Evolutionary conservation across 371 early-diverging fungal species (phyloP), one percentile per base, ranked within the genome.

Genomic region (Haplosporangium sp.): DNA sequence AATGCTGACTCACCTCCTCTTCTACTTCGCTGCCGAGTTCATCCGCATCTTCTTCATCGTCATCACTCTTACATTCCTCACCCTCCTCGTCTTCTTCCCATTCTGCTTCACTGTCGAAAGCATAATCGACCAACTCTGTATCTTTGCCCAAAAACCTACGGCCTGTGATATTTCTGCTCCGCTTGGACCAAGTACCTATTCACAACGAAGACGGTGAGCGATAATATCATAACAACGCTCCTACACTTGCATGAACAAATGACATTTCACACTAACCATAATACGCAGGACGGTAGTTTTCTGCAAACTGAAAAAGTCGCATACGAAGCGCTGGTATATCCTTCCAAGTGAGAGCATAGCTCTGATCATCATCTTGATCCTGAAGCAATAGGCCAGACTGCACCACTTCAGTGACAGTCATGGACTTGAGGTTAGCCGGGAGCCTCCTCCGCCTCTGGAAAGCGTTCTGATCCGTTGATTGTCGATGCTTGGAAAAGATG

Each of bases 61-160:
- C 94, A n/a, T 92, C 94, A 67, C 92, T 92, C 56, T 86, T 87
- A 20, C 93, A 83, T 52, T 95, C 95, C 68, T 95, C 96, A 14
- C 96, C 96, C 67, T 94, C 94, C 18, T 93, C 95, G 38, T 94
- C 96, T 23, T 90, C 93, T 37, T 94, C 95, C 96, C 96, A 96
- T 81, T 96, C 96, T 0, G 89, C 93, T 57, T 95, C 96, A 74
- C 93, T 93, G 69, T 96, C 95, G 56, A 91, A 83, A 5, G 93
- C 94, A 60, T 96, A 96, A 59, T 96, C 93, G 2, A 96, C 56
- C 36, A 83, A 48, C 6, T 62, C 80, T 1, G 83, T 76, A 58
- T 95, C 96, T 55, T 74, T 81, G 37, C 82, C 85, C 81, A 95
- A 87, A 8, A 93, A 93, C 0, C 83, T 75, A 18, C 90, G 83